phyloP scores from a whole-genome alignment of 179 eudicot species.

The Silene noctiflora region DNA sequence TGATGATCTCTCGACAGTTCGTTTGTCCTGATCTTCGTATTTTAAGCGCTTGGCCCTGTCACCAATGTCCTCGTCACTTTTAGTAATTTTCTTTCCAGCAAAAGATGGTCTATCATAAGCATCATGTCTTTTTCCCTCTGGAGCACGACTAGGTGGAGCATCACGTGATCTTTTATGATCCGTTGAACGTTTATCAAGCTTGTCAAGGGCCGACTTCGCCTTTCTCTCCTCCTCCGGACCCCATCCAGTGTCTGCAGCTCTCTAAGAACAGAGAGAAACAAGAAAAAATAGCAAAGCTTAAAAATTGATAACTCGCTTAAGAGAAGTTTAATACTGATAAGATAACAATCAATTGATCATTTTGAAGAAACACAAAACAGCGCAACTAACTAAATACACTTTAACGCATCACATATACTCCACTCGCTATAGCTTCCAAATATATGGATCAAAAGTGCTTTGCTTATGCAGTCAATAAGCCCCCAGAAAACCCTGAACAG shows the following conservation, averaged over 20 bases:
- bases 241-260: conserved; percentile 98
- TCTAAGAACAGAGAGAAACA: conserved; percentile 35
- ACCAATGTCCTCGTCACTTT: conserved; percentile 31
- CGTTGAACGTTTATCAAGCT: conserved; percentile 37
- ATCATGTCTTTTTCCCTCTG: conserved; percentile 27
- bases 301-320: no score
- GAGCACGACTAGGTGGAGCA: conserved; percentile 23
- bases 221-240: conserved; percentile 64
- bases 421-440: no score
- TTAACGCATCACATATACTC: no score
- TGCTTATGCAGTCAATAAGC: no score
- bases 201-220: conserved; percentile 59
- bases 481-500: no score
- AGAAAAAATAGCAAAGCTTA: not conserved
- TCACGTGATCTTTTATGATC: conserved; percentile 33
- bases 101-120: conserved; percentile 37
- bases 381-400: not conserved
- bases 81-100: conserved; percentile 23
- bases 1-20: conserved; percentile 36
- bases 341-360: not conserved
- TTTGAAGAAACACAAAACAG: not conserved
- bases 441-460: no score
- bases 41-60: conserved; percentile 34
- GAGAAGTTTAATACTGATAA: not conserved
- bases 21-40: conserved; percentile 34